phyloP scores from a whole-genome alignment of 495 filamentous ascomycete species.

The Talaromyces nanjingensis region DNA sequence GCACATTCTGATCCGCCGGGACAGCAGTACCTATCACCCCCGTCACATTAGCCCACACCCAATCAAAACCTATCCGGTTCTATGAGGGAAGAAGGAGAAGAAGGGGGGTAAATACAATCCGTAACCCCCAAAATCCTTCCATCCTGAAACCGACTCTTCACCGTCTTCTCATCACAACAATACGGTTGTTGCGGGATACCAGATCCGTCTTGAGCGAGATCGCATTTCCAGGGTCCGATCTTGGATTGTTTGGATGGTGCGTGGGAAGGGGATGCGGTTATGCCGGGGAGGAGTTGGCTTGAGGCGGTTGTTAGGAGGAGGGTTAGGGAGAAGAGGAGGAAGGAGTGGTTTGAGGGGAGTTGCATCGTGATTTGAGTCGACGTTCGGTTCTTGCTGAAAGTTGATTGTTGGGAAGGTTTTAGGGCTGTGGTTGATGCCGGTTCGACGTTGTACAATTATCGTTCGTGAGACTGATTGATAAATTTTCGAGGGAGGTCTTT shows the following conservation, averaged over 20 bases:
- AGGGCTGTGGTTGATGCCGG: not conserved
- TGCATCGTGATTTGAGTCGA: not conserved
- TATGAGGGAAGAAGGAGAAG: too few relatives aligned
- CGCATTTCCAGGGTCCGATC: slow-evolving; percentile 15
- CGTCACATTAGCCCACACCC: too few relatives aligned
- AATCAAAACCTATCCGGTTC: too few relatives aligned
- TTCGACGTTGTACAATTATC: not conserved
- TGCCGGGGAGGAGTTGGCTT: slow-evolving; percentile 14
- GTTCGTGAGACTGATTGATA: not conserved
- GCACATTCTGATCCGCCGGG: slow-evolving; percentile 8
- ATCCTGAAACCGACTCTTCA: slow-evolving; percentile 23
- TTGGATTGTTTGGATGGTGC: slow-evolving; percentile 19
- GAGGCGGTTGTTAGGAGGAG: slow-evolving; percentile 20
- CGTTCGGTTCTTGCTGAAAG: too few relatives aligned
- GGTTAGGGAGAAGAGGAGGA: not conserved
- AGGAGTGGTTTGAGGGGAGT: not conserved
- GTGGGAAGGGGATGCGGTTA: slow-evolving; percentile 17
- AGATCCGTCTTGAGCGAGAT: slow-evolving; percentile 27
- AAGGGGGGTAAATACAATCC: too few relatives aligned
- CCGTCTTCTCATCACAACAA: slow-evolving; percentile 26
- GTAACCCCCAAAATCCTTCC: slow-evolving; percentile 2
- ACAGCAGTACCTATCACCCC: slow-evolving; percentile 5
- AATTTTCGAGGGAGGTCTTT: too few relatives aligned
- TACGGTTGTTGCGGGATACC: slow-evolving; percentile 30
- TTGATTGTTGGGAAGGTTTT: not conserved